These are phyloP conservation scores for Zygoascus meyerae DNA, from an alignment of 1,139 yeast species.

Conservation along the genomic window DNA sequence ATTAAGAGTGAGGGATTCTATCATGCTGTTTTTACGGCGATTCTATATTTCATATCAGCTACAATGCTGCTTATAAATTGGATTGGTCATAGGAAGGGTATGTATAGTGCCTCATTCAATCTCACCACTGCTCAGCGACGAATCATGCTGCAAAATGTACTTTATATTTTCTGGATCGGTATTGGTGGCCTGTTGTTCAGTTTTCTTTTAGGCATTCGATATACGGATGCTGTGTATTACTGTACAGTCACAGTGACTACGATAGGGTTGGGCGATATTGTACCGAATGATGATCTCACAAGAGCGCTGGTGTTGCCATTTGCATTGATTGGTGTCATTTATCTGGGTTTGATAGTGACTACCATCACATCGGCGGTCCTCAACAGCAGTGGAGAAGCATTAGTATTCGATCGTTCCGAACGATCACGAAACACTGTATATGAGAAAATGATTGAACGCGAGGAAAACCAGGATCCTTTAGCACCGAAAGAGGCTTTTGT, in stretches of 20 bases:
- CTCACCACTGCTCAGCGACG: conserved; percentile 61
- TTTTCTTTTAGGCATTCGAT: conserved; percentile 39
- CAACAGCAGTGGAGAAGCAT: conserved; percentile 54
- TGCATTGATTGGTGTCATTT: conserved; percentile 61
- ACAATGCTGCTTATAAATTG: conserved; percentile 51
- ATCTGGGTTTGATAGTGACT: conserved; percentile 66
- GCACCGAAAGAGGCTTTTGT: conserved; percentile 43
- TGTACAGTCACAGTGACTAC: conserved; percentile 69
- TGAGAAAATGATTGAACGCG: conserved; percentile 10
- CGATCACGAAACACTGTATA: conserved; percentile 17
- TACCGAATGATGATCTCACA: conserved; percentile 48
- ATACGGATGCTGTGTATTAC: conserved; percentile 62
- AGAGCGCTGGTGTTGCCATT: conserved; percentile 56
- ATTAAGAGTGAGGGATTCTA: conserved; percentile 60
- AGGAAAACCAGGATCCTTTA: conserved; percentile 19
- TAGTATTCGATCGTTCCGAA: conserved; percentile 23
- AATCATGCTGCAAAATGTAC: conserved; percentile 61
- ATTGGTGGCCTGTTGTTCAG: conserved; percentile 61
- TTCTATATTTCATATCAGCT: conserved; percentile 54
- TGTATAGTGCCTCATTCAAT: conserved; percentile 66
- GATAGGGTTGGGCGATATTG: conserved; percentile 72
- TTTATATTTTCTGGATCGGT: conserved; percentile 62
- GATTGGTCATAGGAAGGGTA: conserved; percentile 50
- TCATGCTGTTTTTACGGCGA: conserved; percentile 63
- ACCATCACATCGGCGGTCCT: conserved; percentile 62